Evolutionary conservation across 2,329 filamentous ascomycete genomes (phyloP).

Genomic region (Botrytis hyacinthi): DNA sequence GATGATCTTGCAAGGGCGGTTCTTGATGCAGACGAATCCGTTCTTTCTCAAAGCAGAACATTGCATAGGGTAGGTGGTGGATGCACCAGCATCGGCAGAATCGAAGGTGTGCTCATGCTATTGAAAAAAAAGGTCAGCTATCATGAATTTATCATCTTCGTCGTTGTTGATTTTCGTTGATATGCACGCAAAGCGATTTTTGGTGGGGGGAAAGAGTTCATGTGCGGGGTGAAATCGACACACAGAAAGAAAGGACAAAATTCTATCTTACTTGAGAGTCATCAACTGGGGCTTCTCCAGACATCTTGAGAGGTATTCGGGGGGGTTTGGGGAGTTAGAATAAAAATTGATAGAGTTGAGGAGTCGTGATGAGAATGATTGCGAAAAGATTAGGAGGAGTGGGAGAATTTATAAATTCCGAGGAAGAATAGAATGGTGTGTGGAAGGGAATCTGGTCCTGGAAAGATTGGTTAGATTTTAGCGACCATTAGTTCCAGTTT

Average conservation of each 20-base stretch:
- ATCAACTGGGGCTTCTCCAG: slow-evolving; percentile 43
- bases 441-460: slow-evolving; percentile 20
- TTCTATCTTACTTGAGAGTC: slow-evolving; percentile 58
- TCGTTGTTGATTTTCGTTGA: slow-evolving; percentile 21
- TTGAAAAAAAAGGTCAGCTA: slow-evolving; percentile 18
- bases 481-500: slow-evolving; percentile 17
- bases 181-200: slow-evolving; percentile 30
- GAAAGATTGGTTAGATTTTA: slow-evolving; percentile 13
- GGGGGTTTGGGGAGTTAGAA: background rate
- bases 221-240: slow-evolving; percentile 18
- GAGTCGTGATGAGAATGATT: slow-evolving; percentile 19
- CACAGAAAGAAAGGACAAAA: slow-evolving; percentile 25
- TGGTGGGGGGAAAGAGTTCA: slow-evolving; percentile 32
- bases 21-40: slow-evolving; percentile 98
- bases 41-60: slow-evolving; percentile 99
- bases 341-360: slow-evolving; percentile 36
- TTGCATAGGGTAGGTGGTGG: slow-evolving; percentile 93
- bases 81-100: slow-evolving; percentile 93
- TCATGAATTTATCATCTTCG: slow-evolving; percentile 9
- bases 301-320: slow-evolving; percentile 49
- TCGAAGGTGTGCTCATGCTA: slow-evolving; percentile 68
- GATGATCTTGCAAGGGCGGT: slow-evolving; percentile 99
- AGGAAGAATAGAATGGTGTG: slow-evolving; percentile 30
- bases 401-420: slow-evolving; percentile 19
- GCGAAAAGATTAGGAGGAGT: slow-evolving; percentile 13